Conservation (phyloP, 1,284 basidiomycete species). For the Mrakiaceae sp. region DNA sequence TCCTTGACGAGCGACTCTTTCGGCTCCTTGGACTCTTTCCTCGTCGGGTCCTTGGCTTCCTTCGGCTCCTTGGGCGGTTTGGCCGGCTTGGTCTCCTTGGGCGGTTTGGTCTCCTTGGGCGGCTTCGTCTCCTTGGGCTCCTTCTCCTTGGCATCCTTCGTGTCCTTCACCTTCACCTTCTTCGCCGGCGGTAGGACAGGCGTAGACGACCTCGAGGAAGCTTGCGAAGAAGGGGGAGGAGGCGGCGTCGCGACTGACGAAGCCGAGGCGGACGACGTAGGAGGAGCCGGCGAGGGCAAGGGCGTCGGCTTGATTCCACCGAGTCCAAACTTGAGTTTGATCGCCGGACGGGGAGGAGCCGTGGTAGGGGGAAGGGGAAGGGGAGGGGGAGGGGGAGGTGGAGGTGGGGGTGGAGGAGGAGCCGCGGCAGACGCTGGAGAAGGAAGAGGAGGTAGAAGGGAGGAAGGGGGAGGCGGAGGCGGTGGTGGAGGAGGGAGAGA, state of each 20-base stretch:
- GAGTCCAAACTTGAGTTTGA: conserved; percentile 34
- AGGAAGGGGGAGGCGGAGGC: neutral
- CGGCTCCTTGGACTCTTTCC: neutral
- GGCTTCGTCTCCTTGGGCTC: no score
- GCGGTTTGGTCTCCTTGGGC: no score
- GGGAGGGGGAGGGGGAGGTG: conserved; percentile 15
- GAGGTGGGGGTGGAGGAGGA: conserved; percentile 20
- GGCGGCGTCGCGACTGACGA: conserved; percentile 25
- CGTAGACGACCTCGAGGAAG: neutral
- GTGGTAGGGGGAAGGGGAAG: conserved; percentile 10
- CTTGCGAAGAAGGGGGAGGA: conserved; percentile 23
- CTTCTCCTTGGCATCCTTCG: no score
- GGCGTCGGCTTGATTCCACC: conserved; percentile 19
- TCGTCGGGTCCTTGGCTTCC: neutral
- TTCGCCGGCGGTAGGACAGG: no score
- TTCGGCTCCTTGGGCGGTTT: neutral
- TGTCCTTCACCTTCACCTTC: no score
- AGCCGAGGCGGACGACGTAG: conserved; percentile 14
- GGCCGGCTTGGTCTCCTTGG: neutral
- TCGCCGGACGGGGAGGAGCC: conserved; percentile 33
- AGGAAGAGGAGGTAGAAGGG: conserved; percentile 28
- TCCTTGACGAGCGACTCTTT: no score
- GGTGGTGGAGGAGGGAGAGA: neutral
- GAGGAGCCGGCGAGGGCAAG: conserved; percentile 20
- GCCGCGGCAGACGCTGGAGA: conserved; percentile 25